Base-by-base conservation (phyloP, 2,329 filamentous ascomycete species). In the Fusarium robinianum region DNA sequence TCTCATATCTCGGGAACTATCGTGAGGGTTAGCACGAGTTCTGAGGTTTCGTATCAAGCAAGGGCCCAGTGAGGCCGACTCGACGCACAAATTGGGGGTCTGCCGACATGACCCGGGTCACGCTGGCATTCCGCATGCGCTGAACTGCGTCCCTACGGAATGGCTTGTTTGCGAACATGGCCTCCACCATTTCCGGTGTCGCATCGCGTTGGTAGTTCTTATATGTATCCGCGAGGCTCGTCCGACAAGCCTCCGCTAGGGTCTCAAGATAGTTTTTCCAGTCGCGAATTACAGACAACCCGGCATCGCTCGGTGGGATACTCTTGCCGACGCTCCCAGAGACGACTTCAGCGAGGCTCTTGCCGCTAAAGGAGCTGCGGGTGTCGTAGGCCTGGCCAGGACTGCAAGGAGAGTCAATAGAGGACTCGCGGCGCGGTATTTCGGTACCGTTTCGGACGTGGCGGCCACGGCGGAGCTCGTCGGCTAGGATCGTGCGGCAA, bases 111-210 rank as follows among this genome's bases (percentile, higher is more conserved):
- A 72, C 67, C 37, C 67, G 64, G 21, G 67, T 70, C 10, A 76
- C 64, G 45, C 71, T 74, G 3, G 68, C 66, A 41, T 72, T 73
- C 46, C 73, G 68, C 74, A 77, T 77, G 31, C 69, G 65, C 31
- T 67, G 59, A 5, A 78, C 72, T 1, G 71, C 64, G 12, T 69
- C 67, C 15, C 63, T 67, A 6, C 75, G 69, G n/a, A 72, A 70
- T 2, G 52, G 58, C 39, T 69, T 71, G 46, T 72, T 72, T 8
- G 55, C 61, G 31, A 78, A 71, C 0, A 79, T 59, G 2, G 62
- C 58, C 12, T 76, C 69, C 3, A 75, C 55, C 61, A 74, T 72
- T 18, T 69, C 64, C 6, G 64, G 64, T 0, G 73, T 73, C 5
- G 70, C 70, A 24, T 72, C 67, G 6, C 67, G 68, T 46, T 76